phyloP scores from a whole-genome alignment of 2,329 filamentous ascomycete genomes.

The Sporothrix sp. region DNA sequence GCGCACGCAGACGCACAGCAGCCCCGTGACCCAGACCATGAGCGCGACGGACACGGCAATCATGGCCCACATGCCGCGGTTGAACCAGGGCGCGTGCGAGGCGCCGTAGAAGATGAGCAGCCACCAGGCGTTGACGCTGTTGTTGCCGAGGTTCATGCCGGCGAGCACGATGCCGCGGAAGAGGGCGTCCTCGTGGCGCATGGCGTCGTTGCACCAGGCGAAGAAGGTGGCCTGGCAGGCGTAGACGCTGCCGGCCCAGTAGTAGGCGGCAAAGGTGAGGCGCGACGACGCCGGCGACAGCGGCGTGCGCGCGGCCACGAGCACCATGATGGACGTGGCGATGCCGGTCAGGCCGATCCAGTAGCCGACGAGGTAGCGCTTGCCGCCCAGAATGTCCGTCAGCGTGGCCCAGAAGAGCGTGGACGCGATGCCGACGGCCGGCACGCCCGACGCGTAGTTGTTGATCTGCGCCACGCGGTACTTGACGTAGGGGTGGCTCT shows the following conservation, averaged over 20 bases:
- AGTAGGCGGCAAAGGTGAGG: slow-evolving; percentile 55
- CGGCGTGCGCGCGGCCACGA: slow-evolving; percentile 39
- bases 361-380: slow-evolving; percentile 55
- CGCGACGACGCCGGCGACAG: slow-evolving; percentile 33
- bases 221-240: slow-evolving; percentile 67
- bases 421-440: slow-evolving; percentile 46
- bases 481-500: slow-evolving; percentile 33
- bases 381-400: slow-evolving; percentile 54
- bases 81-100: slow-evolving; percentile 56
- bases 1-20: slow-evolving; percentile 35
- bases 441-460: slow-evolving; percentile 47
- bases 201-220: slow-evolving; percentile 64
- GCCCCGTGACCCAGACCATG: slow-evolving; percentile 46
- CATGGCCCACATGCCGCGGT: slow-evolving; percentile 64
- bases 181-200: slow-evolving; percentile 52
- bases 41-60: slow-evolving; percentile 53
- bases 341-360: slow-evolving; percentile 58
- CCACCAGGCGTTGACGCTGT: slow-evolving; percentile 65
- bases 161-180: slow-evolving; percentile 59
- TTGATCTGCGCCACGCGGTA: slow-evolving; percentile 43
- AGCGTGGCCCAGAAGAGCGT: slow-evolving; percentile 61
- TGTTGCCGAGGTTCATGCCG: slow-evolving; percentile 61
- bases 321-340: slow-evolving; percentile 51
- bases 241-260: slow-evolving; percentile 60
- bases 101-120: slow-evolving; percentile 61